Percentiles rank a stretch among this genome's conserved stretches.
These are phyloP conservation scores for Yarrowia deformans DNA, from an alignment of 805 yeast species.

Conservation along the genomic window DNA sequence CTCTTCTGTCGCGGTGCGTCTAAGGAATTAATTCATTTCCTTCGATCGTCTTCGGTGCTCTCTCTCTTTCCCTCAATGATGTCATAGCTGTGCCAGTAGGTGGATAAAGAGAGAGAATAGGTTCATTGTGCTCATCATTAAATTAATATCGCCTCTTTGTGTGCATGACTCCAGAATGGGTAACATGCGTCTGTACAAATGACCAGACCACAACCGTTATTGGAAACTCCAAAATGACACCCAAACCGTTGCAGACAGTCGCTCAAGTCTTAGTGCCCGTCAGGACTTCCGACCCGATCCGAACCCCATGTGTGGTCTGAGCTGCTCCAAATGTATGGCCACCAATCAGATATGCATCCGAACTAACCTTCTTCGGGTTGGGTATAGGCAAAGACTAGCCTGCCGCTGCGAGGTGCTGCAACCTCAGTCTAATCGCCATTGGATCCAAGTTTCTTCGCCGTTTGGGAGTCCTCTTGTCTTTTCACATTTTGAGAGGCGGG, in stretches of 20 bases:
- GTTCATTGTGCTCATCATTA: no score
- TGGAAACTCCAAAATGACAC: no score
- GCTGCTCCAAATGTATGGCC: not conserved
- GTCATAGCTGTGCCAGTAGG: not conserved
- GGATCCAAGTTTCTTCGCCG: not conserved
- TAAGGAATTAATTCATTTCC: not conserved
- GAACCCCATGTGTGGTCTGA: not conserved
- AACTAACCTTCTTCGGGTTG: not conserved
- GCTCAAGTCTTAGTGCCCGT: no score
- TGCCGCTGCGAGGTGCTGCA: not conserved
- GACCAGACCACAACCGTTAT: no score
- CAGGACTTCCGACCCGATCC: not conserved
- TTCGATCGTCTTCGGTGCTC: conserved; percentile 7
- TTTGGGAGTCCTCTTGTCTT: not conserved
- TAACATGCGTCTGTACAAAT: no score
- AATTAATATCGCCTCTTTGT: not conserved
- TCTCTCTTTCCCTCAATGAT: conserved; percentile 6
- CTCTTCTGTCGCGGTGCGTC: not conserved
- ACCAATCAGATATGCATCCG: not conserved
- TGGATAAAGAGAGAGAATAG: no score
- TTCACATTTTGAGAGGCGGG: not conserved
- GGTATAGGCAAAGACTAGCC: not conserved
- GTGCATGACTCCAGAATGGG: not conserved
- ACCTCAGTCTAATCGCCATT: not conserved
- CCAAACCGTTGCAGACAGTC: no score